Evolutionary conservation across 192 early-diverging fungal genomes (phyloP).

Genomic region (Coemansia sp.): DNA sequence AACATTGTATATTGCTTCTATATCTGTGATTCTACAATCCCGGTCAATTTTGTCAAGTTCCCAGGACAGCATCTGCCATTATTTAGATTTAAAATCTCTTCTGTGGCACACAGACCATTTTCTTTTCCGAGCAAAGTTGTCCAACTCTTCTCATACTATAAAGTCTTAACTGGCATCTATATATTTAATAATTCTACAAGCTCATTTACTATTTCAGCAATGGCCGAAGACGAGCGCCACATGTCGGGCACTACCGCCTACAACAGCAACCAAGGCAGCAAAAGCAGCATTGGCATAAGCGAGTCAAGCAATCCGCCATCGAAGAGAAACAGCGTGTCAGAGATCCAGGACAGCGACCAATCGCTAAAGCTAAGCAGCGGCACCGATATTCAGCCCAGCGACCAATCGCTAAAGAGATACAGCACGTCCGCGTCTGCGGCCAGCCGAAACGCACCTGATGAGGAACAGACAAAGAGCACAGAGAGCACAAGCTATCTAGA

Average conservation of each 20-base stretch:
- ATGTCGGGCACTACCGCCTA: slow-evolving; percentile 10
- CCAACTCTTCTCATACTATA: not conserved
- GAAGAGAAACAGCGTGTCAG: not conserved
- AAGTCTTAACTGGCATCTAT: not conserved
- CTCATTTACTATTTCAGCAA: too few relatives aligned
- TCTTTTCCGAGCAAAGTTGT: not conserved
- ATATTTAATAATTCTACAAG: not conserved
- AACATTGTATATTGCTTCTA: too few relatives aligned
- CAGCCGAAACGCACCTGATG: slow-evolving; percentile 7
- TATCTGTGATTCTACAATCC: too few relatives aligned
- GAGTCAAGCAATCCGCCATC: not conserved
- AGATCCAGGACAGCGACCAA: not conserved
- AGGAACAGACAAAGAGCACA: slow-evolving; percentile 6
- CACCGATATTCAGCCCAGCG: not conserved
- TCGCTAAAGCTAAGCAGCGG: not conserved
- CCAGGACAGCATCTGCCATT: too few relatives aligned
- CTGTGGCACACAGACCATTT: too few relatives aligned
- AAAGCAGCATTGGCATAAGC: slow-evolving; percentile 2
- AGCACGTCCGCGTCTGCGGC: not conserved
- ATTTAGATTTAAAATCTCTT: too few relatives aligned
- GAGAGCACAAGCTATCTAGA: not conserved
- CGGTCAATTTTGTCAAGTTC: too few relatives aligned
- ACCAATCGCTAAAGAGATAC: not conserved
- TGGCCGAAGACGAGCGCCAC: slow-evolving; percentile 10
- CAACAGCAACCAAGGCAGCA: slow-evolving; percentile 7